These are phyloP conservation scores for Podosphaera fusca DNA, from an alignment of 2,329 filamentous ascomycete genomes.

Conservation along the genomic window DNA sequence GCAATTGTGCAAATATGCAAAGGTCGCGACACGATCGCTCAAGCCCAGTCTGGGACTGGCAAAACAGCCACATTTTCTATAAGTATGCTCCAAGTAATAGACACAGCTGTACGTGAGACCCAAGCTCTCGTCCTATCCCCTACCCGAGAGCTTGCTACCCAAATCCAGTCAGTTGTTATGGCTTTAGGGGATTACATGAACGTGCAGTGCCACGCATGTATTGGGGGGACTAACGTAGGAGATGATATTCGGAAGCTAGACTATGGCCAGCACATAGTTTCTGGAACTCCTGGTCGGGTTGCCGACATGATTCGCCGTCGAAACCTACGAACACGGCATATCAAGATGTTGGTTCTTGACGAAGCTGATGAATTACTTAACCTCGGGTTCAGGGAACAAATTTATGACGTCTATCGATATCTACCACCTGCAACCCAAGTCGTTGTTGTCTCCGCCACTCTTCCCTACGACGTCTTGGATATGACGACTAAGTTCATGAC, in stretches of 20 bases:
- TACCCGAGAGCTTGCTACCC: slow-evolving; percentile 86
- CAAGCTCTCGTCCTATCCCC: slow-evolving; percentile 91
- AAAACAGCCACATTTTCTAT: slow-evolving; percentile 95
- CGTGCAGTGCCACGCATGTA: slow-evolving; percentile 95
- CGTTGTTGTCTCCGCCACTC: slow-evolving; percentile 89
- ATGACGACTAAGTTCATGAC: slow-evolving; percentile 99
- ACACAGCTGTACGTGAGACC: slow-evolving; percentile 75
- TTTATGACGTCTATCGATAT: slow-evolving; percentile 96
- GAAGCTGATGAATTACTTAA: slow-evolving; percentile 66
- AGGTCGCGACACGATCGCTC: slow-evolving; percentile 92
- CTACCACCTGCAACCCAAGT: slow-evolving; percentile 92
- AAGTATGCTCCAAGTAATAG: slow-evolving; percentile 87
- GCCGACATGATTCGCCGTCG: slow-evolving; percentile 62
- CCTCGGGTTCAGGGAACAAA: slow-evolving; percentile 91
- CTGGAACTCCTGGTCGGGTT: slow-evolving; percentile 88
- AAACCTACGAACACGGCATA: slow-evolving; percentile 48
- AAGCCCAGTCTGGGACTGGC: slow-evolving; percentile 90
- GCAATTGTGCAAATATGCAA: slow-evolving; percentile 99
- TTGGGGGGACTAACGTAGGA: slow-evolving; percentile 91
- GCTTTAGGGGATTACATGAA: slow-evolving; percentile 99
- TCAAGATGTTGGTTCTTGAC: slow-evolving; percentile 59
- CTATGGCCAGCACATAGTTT: slow-evolving; percentile 93
- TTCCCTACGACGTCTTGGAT: slow-evolving; percentile 92
- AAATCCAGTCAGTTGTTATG: slow-evolving; percentile 97
- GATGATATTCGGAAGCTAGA: slow-evolving; percentile 96